Evolutionary conservation across 2,329 filamentous ascomycete species (phyloP).

Genomic region (Cylindrodendrum hubeiense): DNA sequence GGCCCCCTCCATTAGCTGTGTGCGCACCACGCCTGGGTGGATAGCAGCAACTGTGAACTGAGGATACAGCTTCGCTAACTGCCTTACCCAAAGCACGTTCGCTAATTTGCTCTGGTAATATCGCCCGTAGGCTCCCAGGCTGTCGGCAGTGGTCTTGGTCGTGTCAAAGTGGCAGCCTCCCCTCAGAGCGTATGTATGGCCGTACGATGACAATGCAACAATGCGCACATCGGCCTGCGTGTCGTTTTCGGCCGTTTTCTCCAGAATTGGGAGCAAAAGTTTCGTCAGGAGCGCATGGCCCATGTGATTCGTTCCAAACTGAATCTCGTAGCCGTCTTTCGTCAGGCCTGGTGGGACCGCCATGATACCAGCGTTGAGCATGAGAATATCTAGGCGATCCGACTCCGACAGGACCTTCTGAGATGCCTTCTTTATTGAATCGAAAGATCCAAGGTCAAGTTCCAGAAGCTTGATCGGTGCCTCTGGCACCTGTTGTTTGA

Average conservation of each 20-base stretch:
- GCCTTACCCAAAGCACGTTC: slow-evolving; percentile 27
- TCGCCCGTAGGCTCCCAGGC: slow-evolving; percentile 15
- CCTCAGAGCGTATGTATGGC: slow-evolving; percentile 36
- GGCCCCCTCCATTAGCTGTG: slow-evolving; percentile 27
- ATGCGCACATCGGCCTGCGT: slow-evolving; percentile 45
- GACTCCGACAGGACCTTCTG: slow-evolving; percentile 48
- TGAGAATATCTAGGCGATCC: slow-evolving; percentile 55
- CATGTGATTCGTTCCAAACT: slow-evolving; percentile 64
- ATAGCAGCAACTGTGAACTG: slow-evolving; percentile 22
- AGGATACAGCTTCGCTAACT: slow-evolving; percentile 24
- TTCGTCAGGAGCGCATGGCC: slow-evolving; percentile 60
- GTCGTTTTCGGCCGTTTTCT: slow-evolving; percentile 39
- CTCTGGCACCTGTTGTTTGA: slow-evolving; percentile 44
- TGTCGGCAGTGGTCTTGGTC: slow-evolving; percentile 36
- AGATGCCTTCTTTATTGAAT: slow-evolving; percentile 56
- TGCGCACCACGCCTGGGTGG: slow-evolving; percentile 27
- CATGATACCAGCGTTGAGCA: slow-evolving; percentile 56
- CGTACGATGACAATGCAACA: slow-evolving; percentile 45
- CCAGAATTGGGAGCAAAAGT: slow-evolving; percentile 49
- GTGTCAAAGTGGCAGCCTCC: slow-evolving; percentile 47
- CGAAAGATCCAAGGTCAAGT: slow-evolving; percentile 60
- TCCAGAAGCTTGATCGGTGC: slow-evolving; percentile 50
- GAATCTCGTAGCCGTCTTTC: slow-evolving; percentile 60
- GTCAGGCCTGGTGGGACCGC: slow-evolving; percentile 50
- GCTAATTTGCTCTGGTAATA: slow-evolving; percentile 29